These are phyloP conservation scores for Gardenia jasminoides DNA, from an alignment of 257 asterid species.

Conservation along the genomic window DNA sequence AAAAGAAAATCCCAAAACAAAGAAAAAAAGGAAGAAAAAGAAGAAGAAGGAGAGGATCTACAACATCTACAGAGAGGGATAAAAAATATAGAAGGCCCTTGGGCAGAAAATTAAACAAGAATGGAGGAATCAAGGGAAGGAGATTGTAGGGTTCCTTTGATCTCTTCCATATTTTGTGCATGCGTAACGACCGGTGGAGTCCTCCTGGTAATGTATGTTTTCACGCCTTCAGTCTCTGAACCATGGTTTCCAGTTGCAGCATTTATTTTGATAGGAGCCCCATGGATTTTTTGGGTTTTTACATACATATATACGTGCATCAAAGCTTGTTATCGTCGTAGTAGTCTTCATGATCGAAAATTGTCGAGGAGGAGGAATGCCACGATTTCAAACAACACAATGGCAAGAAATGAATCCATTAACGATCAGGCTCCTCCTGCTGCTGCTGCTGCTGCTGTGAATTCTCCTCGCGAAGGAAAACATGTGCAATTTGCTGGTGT, in stretches of 20 bases:
- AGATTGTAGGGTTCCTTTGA: slow-evolving; percentile 37
- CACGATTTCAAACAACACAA: slow-evolving; percentile 3
- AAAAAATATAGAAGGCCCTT: too few relatives aligned
- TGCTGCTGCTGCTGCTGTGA: not conserved
- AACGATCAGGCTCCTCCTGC: not conserved
- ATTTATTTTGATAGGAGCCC: slow-evolving; percentile 31
- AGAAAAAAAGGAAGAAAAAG: not conserved
- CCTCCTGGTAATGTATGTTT: slow-evolving; percentile 31
- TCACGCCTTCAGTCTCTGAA: slow-evolving; percentile 24
- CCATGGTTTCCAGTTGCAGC: slow-evolving; percentile 39
- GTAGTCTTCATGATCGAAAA: slow-evolving; percentile 5
- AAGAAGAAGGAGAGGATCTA: not conserved
- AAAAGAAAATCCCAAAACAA: not conserved
- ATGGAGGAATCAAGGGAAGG: slow-evolving; percentile 39
- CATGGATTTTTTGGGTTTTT: slow-evolving; percentile 39
- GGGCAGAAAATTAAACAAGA: not conserved
- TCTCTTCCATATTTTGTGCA: slow-evolving; percentile 30
- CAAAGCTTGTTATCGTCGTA: slow-evolving; percentile 10
- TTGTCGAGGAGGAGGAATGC: slow-evolving; percentile 3
- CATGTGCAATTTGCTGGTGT: slow-evolving; percentile 14
- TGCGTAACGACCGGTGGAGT: slow-evolving; percentile 34
- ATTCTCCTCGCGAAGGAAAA: slow-evolving; percentile 7
- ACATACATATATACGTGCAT: slow-evolving; percentile 33
- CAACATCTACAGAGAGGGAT: not conserved
- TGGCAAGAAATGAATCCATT: slow-evolving; percentile 9